Evolutionary conservation across 225 moss, liverwort and hornwort species (phyloP).

Genomic region (Takakia lepidozioides): DNA sequence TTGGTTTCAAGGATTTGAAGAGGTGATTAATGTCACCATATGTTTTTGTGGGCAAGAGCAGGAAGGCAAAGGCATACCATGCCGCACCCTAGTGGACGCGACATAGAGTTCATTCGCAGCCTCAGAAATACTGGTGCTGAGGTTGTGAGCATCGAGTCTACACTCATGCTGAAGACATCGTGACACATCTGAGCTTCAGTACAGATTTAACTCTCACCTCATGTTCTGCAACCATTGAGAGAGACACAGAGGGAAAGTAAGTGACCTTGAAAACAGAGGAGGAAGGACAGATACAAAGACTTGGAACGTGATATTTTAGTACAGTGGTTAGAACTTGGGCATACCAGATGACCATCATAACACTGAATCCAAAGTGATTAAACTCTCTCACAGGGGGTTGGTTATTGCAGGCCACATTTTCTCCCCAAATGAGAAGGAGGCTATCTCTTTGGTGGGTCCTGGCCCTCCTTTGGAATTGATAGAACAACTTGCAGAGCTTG

Average conservation of each 20-base stretch:
- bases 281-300: too few relatives aligned
- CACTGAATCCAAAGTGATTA: background rate
- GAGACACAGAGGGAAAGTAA: too few relatives aligned
- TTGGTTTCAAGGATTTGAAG: too few relatives aligned
- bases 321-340: too few relatives aligned
- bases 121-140: constrained; percentile 49
- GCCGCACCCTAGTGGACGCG: constrained; percentile 63
- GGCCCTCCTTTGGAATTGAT: constrained; percentile 78
- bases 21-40: too few relatives aligned
- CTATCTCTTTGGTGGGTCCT: constrained; percentile 69
- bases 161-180: constrained; percentile 43
- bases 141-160: constrained; percentile 77
- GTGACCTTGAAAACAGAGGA: too few relatives aligned
- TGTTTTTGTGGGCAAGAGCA: too few relatives aligned
- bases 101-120: constrained; percentile 51
- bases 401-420: constrained; percentile 85
- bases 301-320: too few relatives aligned
- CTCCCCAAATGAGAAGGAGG: constrained; percentile 89
- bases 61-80: constrained; percentile 78
- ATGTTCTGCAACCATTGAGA: too few relatives aligned
- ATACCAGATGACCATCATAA: too few relatives aligned
- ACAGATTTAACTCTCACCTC: constrained; percentile 10
- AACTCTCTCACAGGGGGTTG: constrained; percentile 41
- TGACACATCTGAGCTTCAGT: constrained; percentile 71
- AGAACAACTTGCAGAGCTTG: constrained; percentile 63